phyloP scores from a whole-genome alignment of 129 eudicot species.

The Flaveria brownii region DNA sequence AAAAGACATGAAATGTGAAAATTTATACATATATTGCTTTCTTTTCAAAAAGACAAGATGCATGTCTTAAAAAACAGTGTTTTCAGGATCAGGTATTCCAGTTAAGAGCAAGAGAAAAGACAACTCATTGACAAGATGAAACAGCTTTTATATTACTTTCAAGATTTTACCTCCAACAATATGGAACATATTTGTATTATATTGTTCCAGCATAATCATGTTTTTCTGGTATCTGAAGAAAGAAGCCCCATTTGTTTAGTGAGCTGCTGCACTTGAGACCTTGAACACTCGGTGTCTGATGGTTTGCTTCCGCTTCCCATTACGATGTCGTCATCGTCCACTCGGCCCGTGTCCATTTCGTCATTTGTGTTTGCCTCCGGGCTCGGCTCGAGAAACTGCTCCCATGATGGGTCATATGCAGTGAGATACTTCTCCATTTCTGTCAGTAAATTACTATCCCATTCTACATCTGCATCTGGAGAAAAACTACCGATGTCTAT shows the following conservation, averaged over 20 bases:
- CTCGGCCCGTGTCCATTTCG: slow-evolving; percentile 47
- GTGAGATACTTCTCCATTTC: slow-evolving; percentile 56
- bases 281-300: slow-evolving; percentile 52
- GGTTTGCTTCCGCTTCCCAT: slow-evolving; percentile 42
- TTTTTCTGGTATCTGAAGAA: slow-evolving; percentile 52
- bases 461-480: slow-evolving; percentile 58
- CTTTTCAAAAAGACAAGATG: slow-evolving; percentile 7
- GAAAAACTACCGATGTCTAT: slow-evolving; percentile 53
- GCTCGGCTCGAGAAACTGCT: slow-evolving; percentile 51
- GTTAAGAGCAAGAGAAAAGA: not conserved
- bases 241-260: slow-evolving; percentile 88
- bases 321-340: slow-evolving; percentile 34
- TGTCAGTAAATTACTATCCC: slow-evolving; percentile 60
- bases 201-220: slow-evolving; percentile 31
- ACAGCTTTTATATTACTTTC: slow-evolving; percentile 19
- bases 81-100: slow-evolving; percentile 23
- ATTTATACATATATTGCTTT: not conserved
- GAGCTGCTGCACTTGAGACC: slow-evolving; percentile 66
- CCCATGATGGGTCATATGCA: slow-evolving; percentile 70
- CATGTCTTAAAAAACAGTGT: slow-evolving; percentile 2
- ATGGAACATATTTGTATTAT: slow-evolving; percentile 19
- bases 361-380: slow-evolving; percentile 41
- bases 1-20: too few relatives aligned
- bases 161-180: slow-evolving; percentile 15
- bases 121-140: not conserved